Evolutionary conservation across 2,329 filamentous ascomycete genomes (phyloP).

Genomic region (Aspergillus terreus): DNA sequence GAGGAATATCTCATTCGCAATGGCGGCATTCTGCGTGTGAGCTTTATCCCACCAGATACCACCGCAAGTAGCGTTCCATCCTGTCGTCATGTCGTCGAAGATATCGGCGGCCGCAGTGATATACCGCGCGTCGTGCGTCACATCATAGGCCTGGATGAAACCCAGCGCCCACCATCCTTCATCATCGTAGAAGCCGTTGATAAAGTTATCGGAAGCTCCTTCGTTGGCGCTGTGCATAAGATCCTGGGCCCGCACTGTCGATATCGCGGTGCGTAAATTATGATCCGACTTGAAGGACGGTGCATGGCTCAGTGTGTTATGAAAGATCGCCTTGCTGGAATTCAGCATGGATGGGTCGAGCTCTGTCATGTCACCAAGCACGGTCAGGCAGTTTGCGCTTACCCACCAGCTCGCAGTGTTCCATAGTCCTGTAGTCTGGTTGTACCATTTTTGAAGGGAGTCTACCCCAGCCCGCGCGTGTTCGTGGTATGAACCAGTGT

Average conservation of each 20-base stretch:
- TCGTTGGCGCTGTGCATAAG: slow-evolving; percentile 9
- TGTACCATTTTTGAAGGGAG: slow-evolving; percentile 61
- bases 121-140: slow-evolving; percentile 44
- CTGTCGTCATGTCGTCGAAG: slow-evolving; percentile 31
- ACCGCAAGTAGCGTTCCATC: slow-evolving; percentile 16
- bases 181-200: slow-evolving; percentile 47
- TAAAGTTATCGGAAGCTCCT: slow-evolving; percentile 17
- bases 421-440: slow-evolving; percentile 59
- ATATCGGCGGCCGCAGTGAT: slow-evolving; percentile 47
- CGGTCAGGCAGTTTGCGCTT: slow-evolving; percentile 63
- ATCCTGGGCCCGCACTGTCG: background rate
- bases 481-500: background rate
- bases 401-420: slow-evolving; percentile 70
- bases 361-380: slow-evolving; percentile 53
- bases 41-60: slow-evolving; percentile 49
- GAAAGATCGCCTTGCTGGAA: slow-evolving; percentile 39
- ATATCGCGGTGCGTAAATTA: slow-evolving; percentile 9
- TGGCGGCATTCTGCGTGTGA: slow-evolving; percentile 49
- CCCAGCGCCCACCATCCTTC: slow-evolving; percentile 53
- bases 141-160: slow-evolving; percentile 54
- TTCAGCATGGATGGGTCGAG: slow-evolving; percentile 31
- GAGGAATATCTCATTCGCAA: slow-evolving; percentile 57
- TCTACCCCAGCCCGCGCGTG: slow-evolving; percentile 17
- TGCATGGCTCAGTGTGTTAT: slow-evolving; percentile 38
- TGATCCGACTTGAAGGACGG: slow-evolving; percentile 15